These are phyloP conservation scores for Akanthomyces dipterigenus DNA, from an alignment of 2,329 filamentous ascomycete species.

Conservation along the genomic window DNA sequence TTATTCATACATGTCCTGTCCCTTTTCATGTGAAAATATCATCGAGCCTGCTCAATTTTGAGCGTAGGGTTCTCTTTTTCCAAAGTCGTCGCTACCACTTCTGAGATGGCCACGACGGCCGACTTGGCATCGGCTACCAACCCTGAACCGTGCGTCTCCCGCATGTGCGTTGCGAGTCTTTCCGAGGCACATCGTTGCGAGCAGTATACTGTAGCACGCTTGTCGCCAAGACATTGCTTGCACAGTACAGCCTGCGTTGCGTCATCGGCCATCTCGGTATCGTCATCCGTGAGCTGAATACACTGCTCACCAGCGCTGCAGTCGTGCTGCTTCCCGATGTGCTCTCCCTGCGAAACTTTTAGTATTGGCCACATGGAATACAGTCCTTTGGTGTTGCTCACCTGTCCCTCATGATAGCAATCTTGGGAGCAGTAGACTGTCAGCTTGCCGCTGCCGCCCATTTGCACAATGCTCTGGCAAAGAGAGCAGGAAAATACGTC, in stretches of 20 bases:
- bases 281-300: slow-evolving; percentile 31
- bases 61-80: slow-evolving; percentile 27
- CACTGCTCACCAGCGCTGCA: slow-evolving; percentile 37
- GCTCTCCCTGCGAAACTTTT: slow-evolving; percentile 26
- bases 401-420: slow-evolving; percentile 34
- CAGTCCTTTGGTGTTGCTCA: slow-evolving; percentile 23
- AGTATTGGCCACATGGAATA: background rate
- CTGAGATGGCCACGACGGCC: background rate
- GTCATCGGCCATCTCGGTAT: slow-evolving; percentile 32
- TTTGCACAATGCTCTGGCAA: slow-evolving; percentile 36
- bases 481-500: slow-evolving; percentile 36
- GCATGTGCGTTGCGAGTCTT: slow-evolving; percentile 35
- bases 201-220: slow-evolving; percentile 35
- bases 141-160: slow-evolving; percentile 24
- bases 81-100: slow-evolving; percentile 23
- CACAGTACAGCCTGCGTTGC: slow-evolving; percentile 29
- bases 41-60: slow-evolving; percentile 18
- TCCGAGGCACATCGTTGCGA: slow-evolving; percentile 33
- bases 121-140: slow-evolving; percentile 10
- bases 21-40: background rate
- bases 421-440: slow-evolving; percentile 40
- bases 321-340: slow-evolving; percentile 32
- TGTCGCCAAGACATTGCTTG: slow-evolving; percentile 33
- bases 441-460: slow-evolving; percentile 28
- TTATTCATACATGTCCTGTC: background rate